phyloP scores from a whole-genome alignment of 306 rosid species.

The Echinosophora koreensis region DNA sequence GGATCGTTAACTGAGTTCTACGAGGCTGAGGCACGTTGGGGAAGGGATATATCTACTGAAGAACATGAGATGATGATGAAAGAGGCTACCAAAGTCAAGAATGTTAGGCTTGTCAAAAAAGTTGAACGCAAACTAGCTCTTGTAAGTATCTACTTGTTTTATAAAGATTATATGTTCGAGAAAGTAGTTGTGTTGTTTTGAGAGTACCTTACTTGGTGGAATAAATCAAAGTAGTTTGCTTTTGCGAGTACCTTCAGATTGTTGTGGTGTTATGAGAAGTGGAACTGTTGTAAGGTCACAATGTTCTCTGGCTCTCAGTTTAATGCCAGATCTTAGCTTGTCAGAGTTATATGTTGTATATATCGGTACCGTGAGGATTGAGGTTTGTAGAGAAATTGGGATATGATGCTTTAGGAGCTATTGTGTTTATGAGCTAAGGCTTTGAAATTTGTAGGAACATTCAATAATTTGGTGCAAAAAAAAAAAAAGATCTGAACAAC shows the following conservation, averaged over 20 bases:
- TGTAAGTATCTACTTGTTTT: conserved; percentile 64
- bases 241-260: conserved; percentile 27
- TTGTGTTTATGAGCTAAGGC: background rate
- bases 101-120: conserved; percentile 66
- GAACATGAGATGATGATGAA: conserved; percentile 83
- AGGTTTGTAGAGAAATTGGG: conserved; percentile 27
- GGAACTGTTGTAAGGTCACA: conserved; percentile 32
- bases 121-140: conserved; percentile 73
- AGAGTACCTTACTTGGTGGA: conserved; percentile 18
- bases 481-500: background rate
- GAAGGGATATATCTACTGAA: conserved; percentile 75
- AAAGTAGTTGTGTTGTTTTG: conserved; percentile 29
- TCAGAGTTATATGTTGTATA: conserved; percentile 9
- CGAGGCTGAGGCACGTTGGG: conserved; percentile 87
- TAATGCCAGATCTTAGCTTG: background rate
- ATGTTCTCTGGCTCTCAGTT: conserved; percentile 25
- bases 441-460: conserved; percentile 32
- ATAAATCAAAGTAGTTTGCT: conserved; percentile 8
- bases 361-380: conserved; percentile 23
- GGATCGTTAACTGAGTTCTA: conserved; percentile 88
- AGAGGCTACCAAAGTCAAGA: conserved; percentile 73
- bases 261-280: conserved; percentile 15
- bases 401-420: conserved; percentile 21
- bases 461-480: conserved; percentile 17
- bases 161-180: conserved; percentile 44